Evolutionary conservation across 2,329 filamentous ascomycete genomes (phyloP), one percentile per base, ranked within the genome.

Genomic region (Stachybotrys chlorohalonatus): DNA sequence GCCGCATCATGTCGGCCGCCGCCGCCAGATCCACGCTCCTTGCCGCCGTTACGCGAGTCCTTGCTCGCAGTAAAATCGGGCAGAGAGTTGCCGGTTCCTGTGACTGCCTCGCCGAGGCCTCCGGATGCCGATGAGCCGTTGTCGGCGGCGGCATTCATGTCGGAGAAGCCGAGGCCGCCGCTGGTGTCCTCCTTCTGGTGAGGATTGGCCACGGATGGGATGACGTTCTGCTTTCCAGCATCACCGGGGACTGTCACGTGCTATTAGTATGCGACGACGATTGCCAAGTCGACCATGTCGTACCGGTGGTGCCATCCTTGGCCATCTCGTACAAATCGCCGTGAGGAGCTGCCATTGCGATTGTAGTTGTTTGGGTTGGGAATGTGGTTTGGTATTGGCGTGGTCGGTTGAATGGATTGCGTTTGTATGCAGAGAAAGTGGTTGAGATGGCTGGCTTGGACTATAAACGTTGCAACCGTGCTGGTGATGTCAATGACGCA

Each of bases 221-320:
- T 49, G 30, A 53, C n/a, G 45, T 53, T 53, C 11, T 53, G 46
- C 46, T 53, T 53, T 24, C 52, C 52, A 13, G 52, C 52, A 36
- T 53, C 52, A 31, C 52, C 52, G 17, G 52, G 52, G 45, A 53
- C 52, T 53, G 50, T 52, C 11, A 47, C 7, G 11, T 6, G 16
- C 9, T 36, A 17, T 52, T 13, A 47, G 16, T 32, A 47, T 6
- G 17, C 24, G 51, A 15, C 5, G 42, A 47, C 15, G 16, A n/a
- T 30, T 17, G 17, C n/a, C 17, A 16, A 16, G 39, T n/a, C 7
- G 30, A 16, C 7, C 30, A 7, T 15, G 36, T 7, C 52, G 6
- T 53, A 53, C 52, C 48, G 11, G 52, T 53, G 15, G 52, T 53
- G 46, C 52, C 52, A 17, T 53, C 52, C 52, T 53, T 53, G 52